Evolutionary conservation across 164 flowering plant genomes (phyloP), one percentile per base, ranked within the genome.

Genomic region (Tinospora cordifolia): DNA sequence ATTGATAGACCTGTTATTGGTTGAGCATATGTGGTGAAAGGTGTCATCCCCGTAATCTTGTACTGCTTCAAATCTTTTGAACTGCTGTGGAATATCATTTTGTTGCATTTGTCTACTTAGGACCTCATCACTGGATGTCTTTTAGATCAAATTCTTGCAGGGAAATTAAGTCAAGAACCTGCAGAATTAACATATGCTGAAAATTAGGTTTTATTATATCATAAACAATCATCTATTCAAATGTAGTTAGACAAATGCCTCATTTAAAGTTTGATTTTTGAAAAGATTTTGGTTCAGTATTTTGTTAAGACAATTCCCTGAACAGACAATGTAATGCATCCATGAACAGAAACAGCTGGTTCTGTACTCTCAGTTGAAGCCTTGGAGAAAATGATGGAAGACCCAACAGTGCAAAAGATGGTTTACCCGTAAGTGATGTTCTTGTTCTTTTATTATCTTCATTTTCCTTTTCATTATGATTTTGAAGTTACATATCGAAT

Each of bases 381-480:
- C 70, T 80, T 93, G 78, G 98, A 93, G 87, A 93, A 93, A 79
- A 90, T 93, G 98, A 84, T 93, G 96, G 98, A 93, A 78, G 98
- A 93, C 80, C 98, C 98, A 68, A 87, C 89, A 14, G 93, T 91
- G 69, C 97, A 90, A 77, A 81, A 93, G 82, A 91, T 91, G 96
- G 87, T 93, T 79, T 91, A 83, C 70, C 96, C 93, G 97, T 93
- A 87, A 87, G 83, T 30, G 69, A 58, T 17, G 71, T 68, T 73
- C 17, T 57, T 47, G 15, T 66, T 26, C 6, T 58, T 47, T 34
- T 19, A 25, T 72, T 1, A 4, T 40, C 13, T 67, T 9, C 15
- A 14, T 59, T 15, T 4, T 44, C 47, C 12, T 7, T 30, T 30
- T 30, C 4, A 30, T 30, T 30, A 30, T 41, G 46, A 12, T 41